Evolutionary conservation across 306 rosid genomes (phyloP).

Genomic region (Alnus rubra): DNA sequence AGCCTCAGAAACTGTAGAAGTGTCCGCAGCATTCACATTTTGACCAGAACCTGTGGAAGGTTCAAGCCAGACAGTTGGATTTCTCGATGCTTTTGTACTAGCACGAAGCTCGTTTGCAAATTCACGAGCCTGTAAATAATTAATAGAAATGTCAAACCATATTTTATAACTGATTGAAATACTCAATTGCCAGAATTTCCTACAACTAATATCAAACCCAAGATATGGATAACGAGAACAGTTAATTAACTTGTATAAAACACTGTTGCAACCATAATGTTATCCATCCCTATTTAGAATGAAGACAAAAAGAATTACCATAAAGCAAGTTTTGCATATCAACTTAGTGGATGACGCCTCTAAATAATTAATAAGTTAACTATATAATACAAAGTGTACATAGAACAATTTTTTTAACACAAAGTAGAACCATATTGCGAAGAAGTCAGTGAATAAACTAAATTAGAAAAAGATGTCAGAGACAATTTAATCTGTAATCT

Average conservation of each 20-base stretch:
- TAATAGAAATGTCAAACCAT: conserved; percentile 27
- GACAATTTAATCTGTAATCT: neutral
- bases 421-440: neutral
- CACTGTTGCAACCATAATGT: neutral
- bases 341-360: neutral
- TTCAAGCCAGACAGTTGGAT: conserved; percentile 75
- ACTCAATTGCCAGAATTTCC: conserved; percentile 14
- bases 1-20: conserved; percentile 84
- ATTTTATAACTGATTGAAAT: conserved; percentile 11
- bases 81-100: conserved; percentile 66
- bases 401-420: no score
- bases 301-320: neutral
- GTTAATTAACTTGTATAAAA: neutral
- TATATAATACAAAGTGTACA: no score
- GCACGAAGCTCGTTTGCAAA: conserved; percentile 97
- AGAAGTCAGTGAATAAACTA: neutral
- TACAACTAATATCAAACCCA: conserved; percentile 3
- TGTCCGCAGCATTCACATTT: conserved; percentile 67
- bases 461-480: neutral
- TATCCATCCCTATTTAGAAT: neutral
- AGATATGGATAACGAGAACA: neutral
- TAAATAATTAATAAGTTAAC: neutral
- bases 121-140: conserved; percentile 77
- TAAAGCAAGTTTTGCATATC: neutral
- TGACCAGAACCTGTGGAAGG: conserved; percentile 67